A percentile compares a stretch with the other conserved stretches of the same genome.
These are phyloP conservation scores for Sporothrix mexicana DNA, from an alignment of 2,329 filamentous ascomycete species.

Conservation along the genomic window DNA sequence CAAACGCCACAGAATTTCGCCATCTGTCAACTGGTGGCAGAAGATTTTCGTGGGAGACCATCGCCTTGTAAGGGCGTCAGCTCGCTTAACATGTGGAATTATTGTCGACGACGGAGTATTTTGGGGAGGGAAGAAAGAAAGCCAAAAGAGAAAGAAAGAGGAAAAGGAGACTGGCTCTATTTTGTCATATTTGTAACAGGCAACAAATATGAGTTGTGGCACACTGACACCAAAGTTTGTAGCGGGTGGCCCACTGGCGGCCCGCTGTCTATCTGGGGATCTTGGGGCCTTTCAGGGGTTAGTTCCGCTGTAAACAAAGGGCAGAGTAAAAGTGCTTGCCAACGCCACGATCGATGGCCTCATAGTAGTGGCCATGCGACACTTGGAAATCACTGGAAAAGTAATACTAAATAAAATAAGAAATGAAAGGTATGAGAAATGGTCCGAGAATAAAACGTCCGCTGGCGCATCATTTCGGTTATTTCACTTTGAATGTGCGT, in stretches of 20 bases:
- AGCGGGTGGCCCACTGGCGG: too few species aligned
- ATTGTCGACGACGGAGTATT: background rate
- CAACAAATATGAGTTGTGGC: too few species aligned
- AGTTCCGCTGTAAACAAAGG: background rate
- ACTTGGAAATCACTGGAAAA: background rate
- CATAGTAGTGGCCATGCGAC: background rate
- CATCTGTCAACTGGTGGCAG: background rate
- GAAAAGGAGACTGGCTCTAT: too few species aligned
- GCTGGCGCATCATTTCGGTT: conserved; percentile 6
- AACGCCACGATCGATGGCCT: background rate
- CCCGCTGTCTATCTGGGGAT: background rate
- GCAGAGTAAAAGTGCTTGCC: background rate
- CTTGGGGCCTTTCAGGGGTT: background rate
- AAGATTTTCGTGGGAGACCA: background rate
- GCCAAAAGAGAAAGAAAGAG: too few species aligned
- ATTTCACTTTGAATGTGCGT: too few species aligned
- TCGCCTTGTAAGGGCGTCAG: background rate
- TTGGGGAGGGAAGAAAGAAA: background rate
- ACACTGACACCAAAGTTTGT: too few species aligned
- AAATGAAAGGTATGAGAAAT: background rate
- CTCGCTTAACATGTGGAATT: conserved; percentile 13
- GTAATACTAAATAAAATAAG: background rate
- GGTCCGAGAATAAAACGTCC: background rate
- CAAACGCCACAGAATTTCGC: conserved; percentile 20
- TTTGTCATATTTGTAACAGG: too few species aligned